phyloP scores from a whole-genome alignment of 2,329 filamentous ascomycete species.

The Claviceps sorghi region DNA sequence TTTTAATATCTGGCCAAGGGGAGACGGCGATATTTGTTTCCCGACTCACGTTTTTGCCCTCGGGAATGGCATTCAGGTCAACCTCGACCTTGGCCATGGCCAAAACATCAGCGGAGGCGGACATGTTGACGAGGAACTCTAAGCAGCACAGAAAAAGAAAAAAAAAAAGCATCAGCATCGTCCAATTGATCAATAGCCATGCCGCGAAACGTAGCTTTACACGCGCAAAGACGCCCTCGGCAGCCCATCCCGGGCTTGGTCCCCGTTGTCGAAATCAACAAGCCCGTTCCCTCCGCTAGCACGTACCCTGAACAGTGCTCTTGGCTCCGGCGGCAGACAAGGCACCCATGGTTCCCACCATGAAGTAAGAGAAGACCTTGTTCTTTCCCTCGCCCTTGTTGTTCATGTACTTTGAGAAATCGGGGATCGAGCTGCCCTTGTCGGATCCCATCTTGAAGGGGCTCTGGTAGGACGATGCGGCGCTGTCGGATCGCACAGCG shows the following conservation, averaged over 20 bases:
- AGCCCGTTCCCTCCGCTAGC: not conserved
- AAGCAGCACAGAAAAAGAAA: conserved; percentile 12
- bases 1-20: too few relatives aligned
- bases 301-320: conserved; percentile 92
- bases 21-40: too few relatives aligned
- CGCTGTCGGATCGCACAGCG: conserved; percentile 32
- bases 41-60: conserved; percentile 90
- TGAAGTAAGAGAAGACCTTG: conserved; percentile 92
- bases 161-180: conserved; percentile 13
- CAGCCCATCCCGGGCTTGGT: not conserved
- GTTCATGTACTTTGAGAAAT: conserved; percentile 78
- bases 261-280: not conserved
- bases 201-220: conserved; percentile 4
- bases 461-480: conserved; percentile 40
- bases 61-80: conserved; percentile 78
- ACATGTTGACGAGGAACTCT: conserved; percentile 99
- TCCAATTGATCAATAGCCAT: conserved; percentile 10
- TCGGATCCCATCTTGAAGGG: conserved; percentile 47
- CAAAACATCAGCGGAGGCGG: conserved; percentile 92
- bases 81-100: conserved; percentile 99
- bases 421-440: conserved; percentile 59
- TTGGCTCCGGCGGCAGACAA: conserved; percentile 88
- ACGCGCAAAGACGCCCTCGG: conserved; percentile 9
- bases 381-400: conserved; percentile 54
- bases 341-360: conserved; percentile 91